Evolutionary conservation across 192 early-diverging fungal genomes (phyloP), one percentile per base, ranked within the genome.

Genomic region (Kickxella alabastrina): DNA sequence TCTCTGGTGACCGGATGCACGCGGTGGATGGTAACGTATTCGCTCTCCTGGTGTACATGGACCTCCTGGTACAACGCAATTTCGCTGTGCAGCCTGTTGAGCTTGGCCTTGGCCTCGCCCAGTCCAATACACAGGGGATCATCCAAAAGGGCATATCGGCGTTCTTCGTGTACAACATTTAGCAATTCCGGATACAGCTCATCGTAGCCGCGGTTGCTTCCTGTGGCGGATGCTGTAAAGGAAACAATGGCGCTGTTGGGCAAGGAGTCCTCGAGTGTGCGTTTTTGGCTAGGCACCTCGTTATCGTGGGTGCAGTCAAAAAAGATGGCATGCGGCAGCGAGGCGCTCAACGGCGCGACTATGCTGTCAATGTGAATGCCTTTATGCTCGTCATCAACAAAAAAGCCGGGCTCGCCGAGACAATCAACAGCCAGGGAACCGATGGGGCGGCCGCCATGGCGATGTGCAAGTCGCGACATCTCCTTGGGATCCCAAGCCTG

Each of bases 271-370:
- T 87, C 83, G 3, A 92, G 85, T 0, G 83, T 84, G 45, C 95
- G 80, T 43, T 92, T 93, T 62, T 99, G 92, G 19, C 87, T 80
- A 2, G 97, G 97, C 2, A 89, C 90, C 69, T 97, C 91, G 62
- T 99, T 99, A 70, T 99, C 97, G 51, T 99, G 97, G 10, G 97
- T 98, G 79, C 94, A 97, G 68, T 99, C 97, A 86, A 98, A 97
- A 64, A 99, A 95, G 9, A 99, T 79, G 6, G 92, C 92, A 54
- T 98, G 95, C 4, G 95, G 92, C 15, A 69, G 69, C 7, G 90
- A 90, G 10, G 87, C 92, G 24, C 78, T 77, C 12, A 94, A 63
- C 14, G 91, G 79, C 10, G 90, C 82, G 3, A 95, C 66, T 32
- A 84, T 38, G 24, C 76, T 70, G 35, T 66, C 48, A 2, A 76